Evolutionary conservation across 1,284 basidiomycete species (phyloP).

Genomic region (Leucoagaricus sp.): DNA sequence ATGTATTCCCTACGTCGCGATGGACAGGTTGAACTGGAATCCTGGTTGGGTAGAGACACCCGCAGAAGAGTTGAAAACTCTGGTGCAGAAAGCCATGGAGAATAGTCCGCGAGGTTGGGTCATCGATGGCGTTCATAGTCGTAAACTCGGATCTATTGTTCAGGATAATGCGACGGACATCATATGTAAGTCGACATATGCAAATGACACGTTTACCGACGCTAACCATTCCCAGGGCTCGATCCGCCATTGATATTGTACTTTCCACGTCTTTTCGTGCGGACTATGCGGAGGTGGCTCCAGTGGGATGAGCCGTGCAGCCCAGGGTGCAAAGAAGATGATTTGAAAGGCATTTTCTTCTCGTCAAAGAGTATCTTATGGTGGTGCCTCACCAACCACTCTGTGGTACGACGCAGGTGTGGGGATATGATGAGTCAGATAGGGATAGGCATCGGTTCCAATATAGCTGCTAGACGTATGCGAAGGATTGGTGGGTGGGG

Average conservation of each 20-base stretch:
- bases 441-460: conserved; percentile 27
- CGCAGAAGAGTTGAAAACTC: conserved; percentile 37
- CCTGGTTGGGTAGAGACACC: conserved; percentile 46
- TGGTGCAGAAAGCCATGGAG: conserved; percentile 31
- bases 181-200: conserved; percentile 47
- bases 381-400: conserved; percentile 55
- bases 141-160: conserved; percentile 33
- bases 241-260: conserved; percentile 62
- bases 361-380: conserved; percentile 57
- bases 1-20: conserved; percentile 42
- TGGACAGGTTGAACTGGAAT: conserved; percentile 49
- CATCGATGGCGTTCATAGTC: conserved; percentile 47
- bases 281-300: conserved; percentile 54
- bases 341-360: conserved; percentile 42
- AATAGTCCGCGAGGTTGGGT: conserved; percentile 46
- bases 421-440: conserved; percentile 30
- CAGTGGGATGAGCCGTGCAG: conserved; percentile 43
- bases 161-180: conserved; percentile 52
- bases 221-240: conserved; percentile 46
- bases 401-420: conserved; percentile 26
- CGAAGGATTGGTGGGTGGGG: conserved; percentile 44
- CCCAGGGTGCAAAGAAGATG: conserved; percentile 51
- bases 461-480: conserved; percentile 39
- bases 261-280: conserved; percentile 53
- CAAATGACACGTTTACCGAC: background rate